Evolutionary conservation across 371 early-diverging fungal species (phyloP).

Genomic region (Circinella minor): DNA sequence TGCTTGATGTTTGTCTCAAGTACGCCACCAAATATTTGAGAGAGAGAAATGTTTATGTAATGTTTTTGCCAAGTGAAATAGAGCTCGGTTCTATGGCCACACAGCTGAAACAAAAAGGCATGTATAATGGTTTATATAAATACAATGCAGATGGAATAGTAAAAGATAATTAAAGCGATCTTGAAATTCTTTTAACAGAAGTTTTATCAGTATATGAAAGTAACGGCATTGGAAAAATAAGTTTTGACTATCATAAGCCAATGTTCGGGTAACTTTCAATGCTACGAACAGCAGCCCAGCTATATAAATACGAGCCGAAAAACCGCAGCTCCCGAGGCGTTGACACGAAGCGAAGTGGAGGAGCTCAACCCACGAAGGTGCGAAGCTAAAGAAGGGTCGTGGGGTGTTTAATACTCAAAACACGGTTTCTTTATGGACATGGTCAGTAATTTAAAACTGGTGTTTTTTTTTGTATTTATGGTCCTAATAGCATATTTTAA

Average conservation of each 20-base stretch:
- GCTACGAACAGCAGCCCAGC: constrained; percentile 33
- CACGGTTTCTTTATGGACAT: constrained; percentile 32
- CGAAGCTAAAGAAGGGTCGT: too few species aligned
- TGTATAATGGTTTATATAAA: constrained; percentile 7
- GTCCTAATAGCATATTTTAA: background rate
- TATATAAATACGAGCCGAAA: constrained; percentile 27
- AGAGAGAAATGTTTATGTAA: constrained; percentile 18
- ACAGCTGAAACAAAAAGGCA: constrained; percentile 9
- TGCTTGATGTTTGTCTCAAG: constrained; percentile 29
- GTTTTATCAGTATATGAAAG: constrained; percentile 24
- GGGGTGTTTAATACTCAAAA: constrained; percentile 32
- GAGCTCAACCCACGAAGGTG: too few species aligned
- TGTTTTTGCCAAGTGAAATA: constrained; percentile 37
- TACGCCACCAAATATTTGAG: constrained; percentile 28
- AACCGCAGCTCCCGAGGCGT: too few species aligned
- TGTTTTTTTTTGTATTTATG: background rate
- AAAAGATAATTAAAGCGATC: constrained; percentile 8
- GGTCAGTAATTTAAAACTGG: constrained; percentile 29
- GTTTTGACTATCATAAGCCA: constrained; percentile 31
- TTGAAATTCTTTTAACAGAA: constrained; percentile 25
- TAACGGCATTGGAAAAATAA: constrained; percentile 22
- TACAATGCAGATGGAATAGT: constrained; percentile 20
- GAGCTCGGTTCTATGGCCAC: constrained; percentile 9
- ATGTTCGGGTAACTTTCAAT: constrained; percentile 36
- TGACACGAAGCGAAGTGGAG: too few species aligned